Evolutionary conservation across 805 yeast genomes (phyloP).

Genomic region (Candida boidinii): DNA sequence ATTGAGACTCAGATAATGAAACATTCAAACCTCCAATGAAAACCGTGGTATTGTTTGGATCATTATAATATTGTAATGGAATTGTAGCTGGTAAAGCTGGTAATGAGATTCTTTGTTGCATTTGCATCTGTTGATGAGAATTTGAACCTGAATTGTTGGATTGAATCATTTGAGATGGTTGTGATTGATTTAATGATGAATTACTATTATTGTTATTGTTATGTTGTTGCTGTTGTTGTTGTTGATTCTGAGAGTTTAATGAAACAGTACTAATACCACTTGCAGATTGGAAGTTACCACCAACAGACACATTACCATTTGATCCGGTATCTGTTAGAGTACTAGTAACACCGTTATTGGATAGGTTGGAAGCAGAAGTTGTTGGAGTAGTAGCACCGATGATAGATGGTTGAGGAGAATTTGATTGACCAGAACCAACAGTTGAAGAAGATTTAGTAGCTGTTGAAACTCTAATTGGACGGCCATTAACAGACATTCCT

Average conservation of each 20-base stretch:
- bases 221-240: conserved; percentile 8
- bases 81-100: conserved; percentile 31
- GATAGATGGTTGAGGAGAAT: neutral
- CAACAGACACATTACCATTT: too few relatives aligned
- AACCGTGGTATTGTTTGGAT: conserved; percentile 67
- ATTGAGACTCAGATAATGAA: conserved; percentile 49
- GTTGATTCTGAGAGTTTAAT: conserved; percentile 6
- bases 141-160: conserved; percentile 3
- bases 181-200: conserved; percentile 4
- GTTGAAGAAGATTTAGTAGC: conserved; percentile 34
- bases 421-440: conserved; percentile 1
- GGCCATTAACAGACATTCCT: conserved; percentile 60
- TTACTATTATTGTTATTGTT: neutral
- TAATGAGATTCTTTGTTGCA: conserved; percentile 7
- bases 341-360: too few relatives aligned
- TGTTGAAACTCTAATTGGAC: conserved; percentile 71
- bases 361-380: conserved; percentile 27
- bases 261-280: too few relatives aligned
- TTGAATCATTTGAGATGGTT: too few relatives aligned
- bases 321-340: too few relatives aligned
- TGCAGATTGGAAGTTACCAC: too few relatives aligned
- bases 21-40: conserved; percentile 69
- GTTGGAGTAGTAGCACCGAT: conserved; percentile 6
- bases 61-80: conserved; percentile 57
- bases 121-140: neutral